These are phyloP conservation scores for Amorphotheca resinae DNA, from an alignment of 495 filamentous ascomycete genomes.

Conservation along the genomic window DNA sequence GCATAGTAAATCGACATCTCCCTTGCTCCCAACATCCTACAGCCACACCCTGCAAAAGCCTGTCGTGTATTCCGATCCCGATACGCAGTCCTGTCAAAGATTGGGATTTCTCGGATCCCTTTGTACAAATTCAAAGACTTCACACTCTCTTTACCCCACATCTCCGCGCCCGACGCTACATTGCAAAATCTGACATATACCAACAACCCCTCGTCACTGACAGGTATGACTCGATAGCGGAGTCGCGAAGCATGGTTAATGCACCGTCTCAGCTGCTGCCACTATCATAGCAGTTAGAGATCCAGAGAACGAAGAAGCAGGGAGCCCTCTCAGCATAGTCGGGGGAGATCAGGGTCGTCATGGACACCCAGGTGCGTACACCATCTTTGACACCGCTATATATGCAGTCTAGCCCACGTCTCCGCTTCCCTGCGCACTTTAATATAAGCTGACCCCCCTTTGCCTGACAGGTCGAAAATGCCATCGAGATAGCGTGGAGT, in stretches of 20 bases:
- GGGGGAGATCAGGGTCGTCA: slow-evolving; percentile 3
- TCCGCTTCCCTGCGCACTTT: not conserved
- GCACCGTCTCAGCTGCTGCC: slow-evolving; percentile 4
- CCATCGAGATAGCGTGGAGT: slow-evolving; percentile 83
- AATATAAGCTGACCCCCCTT: not conserved
- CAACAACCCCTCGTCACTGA: slow-evolving; percentile 3
- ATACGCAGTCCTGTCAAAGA: too few relatives aligned
- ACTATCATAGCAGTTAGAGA: slow-evolving; percentile 12
- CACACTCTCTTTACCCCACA: not conserved
- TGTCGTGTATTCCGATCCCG: too few relatives aligned
- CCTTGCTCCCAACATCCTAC: not conserved
- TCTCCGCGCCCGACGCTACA: too few relatives aligned
- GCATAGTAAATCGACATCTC: not conserved
- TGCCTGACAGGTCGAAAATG: slow-evolving; percentile 62
- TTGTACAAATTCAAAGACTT: too few relatives aligned
- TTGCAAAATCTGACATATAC: not conserved
- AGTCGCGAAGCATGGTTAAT: slow-evolving; percentile 11
- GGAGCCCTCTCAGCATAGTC: not conserved
- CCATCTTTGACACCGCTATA: slow-evolving; percentile 4
- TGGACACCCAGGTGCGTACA: slow-evolving; percentile 19
- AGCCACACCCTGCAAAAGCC: too few relatives aligned
- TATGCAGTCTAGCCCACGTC: not conserved
- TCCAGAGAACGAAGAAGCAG: not conserved
- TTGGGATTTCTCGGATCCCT: too few relatives aligned
- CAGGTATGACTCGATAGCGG: slow-evolving; percentile 15